phyloP scores from a whole-genome alignment of 2,329 filamentous ascomycete genomes.

The Colletotrichum tabaci region DNA sequence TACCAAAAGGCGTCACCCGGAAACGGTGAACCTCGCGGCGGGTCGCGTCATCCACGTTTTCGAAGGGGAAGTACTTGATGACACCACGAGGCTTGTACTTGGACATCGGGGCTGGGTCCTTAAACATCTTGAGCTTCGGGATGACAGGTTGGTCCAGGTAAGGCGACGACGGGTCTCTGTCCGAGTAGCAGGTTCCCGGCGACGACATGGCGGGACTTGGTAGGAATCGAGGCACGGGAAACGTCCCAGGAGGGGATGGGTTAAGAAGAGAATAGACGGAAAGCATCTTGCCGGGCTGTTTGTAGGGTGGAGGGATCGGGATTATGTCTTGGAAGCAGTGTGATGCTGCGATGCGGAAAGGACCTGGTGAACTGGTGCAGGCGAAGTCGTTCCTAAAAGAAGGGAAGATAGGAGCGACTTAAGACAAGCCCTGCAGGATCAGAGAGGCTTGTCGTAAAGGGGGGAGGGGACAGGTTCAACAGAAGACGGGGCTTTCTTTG shows the following conservation, averaged over 20 bases:
- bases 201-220: conserved; percentile 58
- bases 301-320: conserved; percentile 11
- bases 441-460: conserved; percentile 26
- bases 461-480: conserved; percentile 27
- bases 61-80: conserved; percentile 82
- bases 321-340: conserved; percentile 41
- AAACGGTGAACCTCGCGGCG: conserved; percentile 73
- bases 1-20: conserved; percentile 75
- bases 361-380: conserved; percentile 32
- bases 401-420: conserved; percentile 46
- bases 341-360: conserved; percentile 33
- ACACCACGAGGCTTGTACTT: conserved; percentile 75
- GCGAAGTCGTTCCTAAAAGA: conserved; percentile 32
- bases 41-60: conserved; percentile 73
- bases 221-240: conserved; percentile 58
- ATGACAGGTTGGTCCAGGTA: conserved; percentile 48
- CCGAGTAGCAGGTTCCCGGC: conserved; percentile 52
- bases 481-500: conserved; percentile 38
- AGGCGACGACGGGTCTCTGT: conserved; percentile 49
- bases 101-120: conserved; percentile 74
- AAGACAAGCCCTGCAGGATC: conserved; percentile 52
- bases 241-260: conserved; percentile 64
- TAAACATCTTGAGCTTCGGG: conserved; percentile 72
- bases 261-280: conserved; percentile 78
- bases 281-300: conserved; percentile 66